A percentile compares a stretch with the other conserved stretches of the same genome.
phyloP scores from a whole-genome alignment of 768 basidiomycete species.

The Gloeopeniophorella convolvens region DNA sequence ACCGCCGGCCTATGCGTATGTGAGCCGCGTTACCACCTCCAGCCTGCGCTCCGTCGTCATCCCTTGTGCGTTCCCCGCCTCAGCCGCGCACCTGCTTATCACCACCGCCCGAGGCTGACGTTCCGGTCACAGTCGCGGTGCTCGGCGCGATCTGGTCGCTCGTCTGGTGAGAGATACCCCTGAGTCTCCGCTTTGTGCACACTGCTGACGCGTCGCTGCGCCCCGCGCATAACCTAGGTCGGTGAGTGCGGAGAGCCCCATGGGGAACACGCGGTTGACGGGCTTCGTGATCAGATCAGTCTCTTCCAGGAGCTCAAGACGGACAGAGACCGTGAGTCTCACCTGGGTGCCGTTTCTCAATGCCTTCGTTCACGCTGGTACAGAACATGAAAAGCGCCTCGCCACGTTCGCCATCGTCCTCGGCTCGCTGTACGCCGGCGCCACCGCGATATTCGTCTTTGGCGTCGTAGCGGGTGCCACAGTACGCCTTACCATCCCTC shows the following conservation, averaged over 20 bases:
- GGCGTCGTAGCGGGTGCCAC: slow-evolving; percentile 45
- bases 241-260: not conserved
- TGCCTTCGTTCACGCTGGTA: slow-evolving; percentile 20
- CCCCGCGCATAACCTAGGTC: slow-evolving; percentile 8
- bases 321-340: slow-evolving; percentile 42
- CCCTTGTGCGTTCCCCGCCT: slow-evolving; percentile 25
- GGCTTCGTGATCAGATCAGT: slow-evolving; percentile 40
- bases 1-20: slow-evolving; percentile 55
- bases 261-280: not conserved
- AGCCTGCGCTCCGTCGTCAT: slow-evolving; percentile 60
- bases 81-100: not conserved
- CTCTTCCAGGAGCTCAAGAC: slow-evolving; percentile 49
- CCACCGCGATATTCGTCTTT: slow-evolving; percentile 46
- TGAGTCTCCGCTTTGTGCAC: no score
- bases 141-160: slow-evolving; percentile 55
- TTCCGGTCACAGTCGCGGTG: slow-evolving; percentile 30
- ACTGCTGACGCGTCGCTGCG: no score
- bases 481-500: slow-evolving; percentile 34
- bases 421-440: slow-evolving; percentile 48
- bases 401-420: slow-evolving; percentile 52
- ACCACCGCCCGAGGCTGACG: not conserved
- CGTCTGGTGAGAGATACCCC: slow-evolving; percentile 44
- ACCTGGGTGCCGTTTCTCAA: not conserved
- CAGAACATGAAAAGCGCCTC: slow-evolving; percentile 38
- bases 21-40: slow-evolving; percentile 45